These are phyloP conservation scores for Fagus crenata DNA, from an alignment of 306 rosid genomes.

Conservation along the genomic window DNA sequence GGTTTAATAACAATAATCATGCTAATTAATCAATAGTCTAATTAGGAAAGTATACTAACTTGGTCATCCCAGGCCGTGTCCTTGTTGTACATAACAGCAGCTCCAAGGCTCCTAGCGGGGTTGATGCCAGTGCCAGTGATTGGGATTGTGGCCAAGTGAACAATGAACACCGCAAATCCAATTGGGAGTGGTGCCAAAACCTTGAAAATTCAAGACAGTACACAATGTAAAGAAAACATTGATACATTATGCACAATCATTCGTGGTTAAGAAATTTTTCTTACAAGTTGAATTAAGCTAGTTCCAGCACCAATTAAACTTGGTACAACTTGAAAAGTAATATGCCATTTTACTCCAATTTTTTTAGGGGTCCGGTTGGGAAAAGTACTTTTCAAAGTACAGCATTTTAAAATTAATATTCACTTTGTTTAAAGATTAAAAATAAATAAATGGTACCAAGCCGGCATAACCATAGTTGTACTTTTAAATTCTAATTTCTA, in stretches of 20 bases:
- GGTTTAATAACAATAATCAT: neutral
- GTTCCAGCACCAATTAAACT: no score
- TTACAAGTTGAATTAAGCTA: no score
- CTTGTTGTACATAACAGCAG: slow-evolving; percentile 68
- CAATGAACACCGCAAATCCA: slow-evolving; percentile 95
- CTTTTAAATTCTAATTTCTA: no score
- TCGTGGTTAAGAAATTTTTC: neutral
- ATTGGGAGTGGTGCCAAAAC: slow-evolving; percentile 98
- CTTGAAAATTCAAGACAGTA: slow-evolving; percentile 34
- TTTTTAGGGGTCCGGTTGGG: no score
- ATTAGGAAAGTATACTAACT: slow-evolving; percentile 39
- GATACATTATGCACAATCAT: neutral
- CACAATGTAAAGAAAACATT: slow-evolving; percentile 17
- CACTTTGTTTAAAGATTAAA: no score
- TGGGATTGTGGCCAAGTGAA: slow-evolving; percentile 96
- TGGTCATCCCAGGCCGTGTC: slow-evolving; percentile 73
- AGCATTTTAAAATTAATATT: no score
- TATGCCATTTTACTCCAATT: no score
- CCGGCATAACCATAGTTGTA: no score
- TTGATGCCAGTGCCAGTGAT: slow-evolving; percentile 90
- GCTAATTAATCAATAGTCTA: neutral
- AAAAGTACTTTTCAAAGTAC: no score
- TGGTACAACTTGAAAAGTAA: no score
- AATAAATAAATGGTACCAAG: no score
- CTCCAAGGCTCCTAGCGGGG: slow-evolving; percentile 94